Evolutionary conservation across 345 rosid genomes (phyloP).

Genomic region (Camelina neglecta): DNA sequence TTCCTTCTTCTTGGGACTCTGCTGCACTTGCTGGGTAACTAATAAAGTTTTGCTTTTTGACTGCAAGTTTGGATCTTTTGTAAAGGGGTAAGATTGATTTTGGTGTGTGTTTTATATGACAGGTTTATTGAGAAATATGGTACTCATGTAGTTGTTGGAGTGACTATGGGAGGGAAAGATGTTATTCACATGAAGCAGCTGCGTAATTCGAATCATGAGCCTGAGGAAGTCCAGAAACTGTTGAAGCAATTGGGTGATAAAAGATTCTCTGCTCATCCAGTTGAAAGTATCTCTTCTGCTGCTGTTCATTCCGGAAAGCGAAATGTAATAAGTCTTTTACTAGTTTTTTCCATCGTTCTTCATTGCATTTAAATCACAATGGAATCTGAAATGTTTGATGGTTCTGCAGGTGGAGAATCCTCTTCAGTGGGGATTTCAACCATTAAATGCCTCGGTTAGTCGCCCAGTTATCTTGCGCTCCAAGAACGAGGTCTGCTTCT

Average conservation of each 20-base stretch:
- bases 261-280: conserved; percentile 56
- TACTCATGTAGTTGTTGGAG: conserved; percentile 81
- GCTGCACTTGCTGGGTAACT: conserved; percentile 77
- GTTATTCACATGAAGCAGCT: conserved; percentile 73
- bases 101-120: background rate
- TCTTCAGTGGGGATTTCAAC: conserved; percentile 49
- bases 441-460: conserved; percentile 42
- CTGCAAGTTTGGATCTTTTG: too few relatives aligned
- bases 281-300: conserved; percentile 20
- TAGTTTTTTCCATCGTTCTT: background rate
- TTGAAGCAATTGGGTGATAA: conserved; percentile 69
- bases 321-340: conserved; percentile 48
- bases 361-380: background rate
- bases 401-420: conserved; percentile 56
- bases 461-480: conserved; percentile 49
- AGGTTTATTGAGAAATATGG: conserved; percentile 91
- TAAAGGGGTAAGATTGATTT: background rate
- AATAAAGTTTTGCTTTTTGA: too few relatives aligned
- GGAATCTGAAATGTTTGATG: background rate
- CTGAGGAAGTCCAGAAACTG: conserved; percentile 65
- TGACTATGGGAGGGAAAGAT: conserved; percentile 88
- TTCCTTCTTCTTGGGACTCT: conserved; percentile 92
- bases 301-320: conserved; percentile 43
- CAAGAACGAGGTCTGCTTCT: conserved; percentile 68
- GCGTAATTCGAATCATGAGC: conserved; percentile 61